Evolutionary conservation across 768 basidiomycete species (phyloP), one percentile per base, ranked within the genome.

Genomic region (Lanmaoa rubissima): DNA sequence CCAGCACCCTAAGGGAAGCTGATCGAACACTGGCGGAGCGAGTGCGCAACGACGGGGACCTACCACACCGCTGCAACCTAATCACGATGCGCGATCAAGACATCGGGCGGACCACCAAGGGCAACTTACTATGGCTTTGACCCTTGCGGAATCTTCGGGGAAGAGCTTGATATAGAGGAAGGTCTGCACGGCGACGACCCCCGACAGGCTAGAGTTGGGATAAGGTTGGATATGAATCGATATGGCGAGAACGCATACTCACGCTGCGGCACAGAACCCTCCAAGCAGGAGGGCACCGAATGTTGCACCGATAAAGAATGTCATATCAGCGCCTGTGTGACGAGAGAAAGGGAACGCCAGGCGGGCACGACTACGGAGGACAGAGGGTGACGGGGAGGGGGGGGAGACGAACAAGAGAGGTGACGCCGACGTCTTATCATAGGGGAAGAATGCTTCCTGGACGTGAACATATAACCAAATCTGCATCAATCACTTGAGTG

Each of bases 81-180:
- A 26, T 45, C 4, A 24, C 13, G 4, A 26, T 5, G 32, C 46
- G 35, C 42, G 39, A 5, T 52, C 31, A 48, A 16, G 13, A 1
- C 2, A 2, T 32, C 3, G 21, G n/a, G 16, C 1, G 3, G 21
- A 40, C n/a, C n/a, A 26, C 46, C 3, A 12, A 49, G 4, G 39
- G 21, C 5, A 7, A 59, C 70, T 54, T 48, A 71, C 70, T 8
- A 59, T 57, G 9, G 58, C 47, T 62, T 71, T 71, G 31, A 60
- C n/a, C 44, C 53, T 59, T 13, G 21, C 5, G 10, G 57, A 48
- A 52, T 71, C 70, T 9, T 45, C 43, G 43, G 70, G 71, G 54
- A 69, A 71, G 35, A 71, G 51, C 31, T 64, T 73, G 24, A 69
- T 47, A 48, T 71, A 71, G 50, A 73, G 57, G 19, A 73, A 28